These are phyloP conservation scores for Microthlaspi erraticum DNA, from an alignment of 345 rosid species.

Conservation along the genomic window DNA sequence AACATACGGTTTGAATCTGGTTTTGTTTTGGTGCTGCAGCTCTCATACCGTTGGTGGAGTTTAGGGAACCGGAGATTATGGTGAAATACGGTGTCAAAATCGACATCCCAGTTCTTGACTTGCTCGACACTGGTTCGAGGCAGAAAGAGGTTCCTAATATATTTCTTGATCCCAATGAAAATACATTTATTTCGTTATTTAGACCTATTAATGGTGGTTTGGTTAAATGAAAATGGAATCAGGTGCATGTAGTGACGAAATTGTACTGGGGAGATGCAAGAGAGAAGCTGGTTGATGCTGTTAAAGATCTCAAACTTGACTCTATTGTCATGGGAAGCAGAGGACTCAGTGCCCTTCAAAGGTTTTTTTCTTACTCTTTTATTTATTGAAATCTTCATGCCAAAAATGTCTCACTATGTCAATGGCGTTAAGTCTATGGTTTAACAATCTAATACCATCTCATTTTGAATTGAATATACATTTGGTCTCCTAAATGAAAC, in stretches of 20 bases:
- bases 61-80: conserved; percentile 78
- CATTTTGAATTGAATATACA: neutral
- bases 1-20: conserved; percentile 6
- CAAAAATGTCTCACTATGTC: conserved; percentile 5
- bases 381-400: neutral
- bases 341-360: conserved; percentile 83
- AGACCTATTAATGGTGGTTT: neutral
- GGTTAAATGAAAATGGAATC: neutral
- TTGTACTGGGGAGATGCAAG: conserved; percentile 95
- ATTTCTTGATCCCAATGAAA: neutral
- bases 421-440: conserved; percentile 18
- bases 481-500: neutral
- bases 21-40: conserved; percentile 51
- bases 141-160: conserved; percentile 69
- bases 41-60: conserved; percentile 83
- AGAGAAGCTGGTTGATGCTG: conserved; percentile 76
- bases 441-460: conserved; percentile 7
- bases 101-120: conserved; percentile 71
- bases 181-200: neutral
- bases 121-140: conserved; percentile 84
- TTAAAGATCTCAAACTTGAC: conserved; percentile 80
- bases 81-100: conserved; percentile 60
- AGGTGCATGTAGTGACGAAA: conserved; percentile 74
- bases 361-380: conserved; percentile 45
- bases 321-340: conserved; percentile 92